These are phyloP conservation scores for Cordyceps cateniannulata DNA, from an alignment of 2,329 filamentous ascomycete species.

Conservation along the genomic window DNA sequence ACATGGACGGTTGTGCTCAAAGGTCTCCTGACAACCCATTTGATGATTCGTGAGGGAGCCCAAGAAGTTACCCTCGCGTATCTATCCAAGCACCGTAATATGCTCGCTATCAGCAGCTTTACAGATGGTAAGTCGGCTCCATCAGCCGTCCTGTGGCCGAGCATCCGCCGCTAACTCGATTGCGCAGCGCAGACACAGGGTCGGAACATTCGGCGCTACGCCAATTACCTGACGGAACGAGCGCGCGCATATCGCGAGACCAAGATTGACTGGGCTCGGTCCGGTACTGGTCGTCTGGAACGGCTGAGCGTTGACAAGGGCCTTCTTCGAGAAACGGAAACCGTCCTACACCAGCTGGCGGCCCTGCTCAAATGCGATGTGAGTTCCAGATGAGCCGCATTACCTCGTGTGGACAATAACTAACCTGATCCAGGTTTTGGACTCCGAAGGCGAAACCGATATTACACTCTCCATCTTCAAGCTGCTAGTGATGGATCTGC, in stretches of 20 bases:
- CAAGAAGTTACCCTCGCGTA: slow-evolving; percentile 82
- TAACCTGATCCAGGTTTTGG: slow-evolving; percentile 57
- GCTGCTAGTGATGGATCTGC: slow-evolving; percentile 79
- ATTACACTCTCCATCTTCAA: slow-evolving; percentile 93
- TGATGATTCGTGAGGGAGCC: slow-evolving; percentile 96
- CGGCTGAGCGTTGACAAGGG: slow-evolving; percentile 86
- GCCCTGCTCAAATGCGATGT: slow-evolving; percentile 87
- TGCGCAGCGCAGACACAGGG: slow-evolving; percentile 81
- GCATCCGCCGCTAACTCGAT: not conserved
- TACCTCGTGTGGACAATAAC: not conserved
- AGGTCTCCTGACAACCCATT: slow-evolving; percentile 85
- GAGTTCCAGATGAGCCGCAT: slow-evolving; percentile 29
- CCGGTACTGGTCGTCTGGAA: slow-evolving; percentile 76
- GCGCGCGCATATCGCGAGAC: slow-evolving; percentile 77
- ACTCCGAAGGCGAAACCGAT: slow-evolving; percentile 87
- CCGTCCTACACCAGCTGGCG: slow-evolving; percentile 79
- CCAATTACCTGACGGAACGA: slow-evolving; percentile 77
- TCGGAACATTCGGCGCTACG: slow-evolving; percentile 87
- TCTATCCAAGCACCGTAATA: slow-evolving; percentile 72
- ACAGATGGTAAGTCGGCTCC: slow-evolving; percentile 66
- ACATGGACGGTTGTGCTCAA: slow-evolving; percentile 99
- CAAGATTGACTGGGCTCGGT: slow-evolving; percentile 83
- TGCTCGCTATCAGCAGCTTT: slow-evolving; percentile 83
- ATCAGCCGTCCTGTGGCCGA: too few relatives aligned
- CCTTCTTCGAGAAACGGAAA: slow-evolving; percentile 82